A percentile compares a stretch with the other conserved stretches of the same genome.
phyloP scores from a whole-genome alignment of 495 filamentous ascomycete genomes.

The Trichoderma parareesei region DNA sequence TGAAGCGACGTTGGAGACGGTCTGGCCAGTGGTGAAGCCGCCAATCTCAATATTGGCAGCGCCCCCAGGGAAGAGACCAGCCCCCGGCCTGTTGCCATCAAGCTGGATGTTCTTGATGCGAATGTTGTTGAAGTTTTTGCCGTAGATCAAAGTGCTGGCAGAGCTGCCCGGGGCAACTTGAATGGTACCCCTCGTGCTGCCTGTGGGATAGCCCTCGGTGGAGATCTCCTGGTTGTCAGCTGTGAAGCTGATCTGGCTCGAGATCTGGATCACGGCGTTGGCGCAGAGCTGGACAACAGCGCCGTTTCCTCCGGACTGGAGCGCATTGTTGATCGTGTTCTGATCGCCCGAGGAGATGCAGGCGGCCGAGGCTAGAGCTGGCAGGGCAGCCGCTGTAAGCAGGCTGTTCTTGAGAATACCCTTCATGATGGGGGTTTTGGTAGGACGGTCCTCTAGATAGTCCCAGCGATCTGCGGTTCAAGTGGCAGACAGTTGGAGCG shows the following conservation, averaged over 20 bases:
- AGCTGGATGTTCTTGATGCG: slow-evolving; percentile 16
- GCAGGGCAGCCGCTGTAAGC: slow-evolving; percentile 8
- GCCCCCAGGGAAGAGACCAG: slow-evolving; percentile 7
- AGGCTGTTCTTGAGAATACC: slow-evolving; percentile 13
- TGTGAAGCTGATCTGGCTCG: slow-evolving; percentile 15
- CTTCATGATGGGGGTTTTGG: not conserved
- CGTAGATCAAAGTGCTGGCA: slow-evolving; percentile 15
- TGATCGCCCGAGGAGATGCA: slow-evolving; percentile 17
- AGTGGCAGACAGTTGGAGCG: not conserved
- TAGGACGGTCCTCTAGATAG: not conserved
- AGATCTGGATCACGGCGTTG: slow-evolving; percentile 15
- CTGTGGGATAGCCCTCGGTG: slow-evolving; percentile 18
- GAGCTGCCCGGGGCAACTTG: slow-evolving; percentile 10
- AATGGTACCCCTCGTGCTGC: not conserved
- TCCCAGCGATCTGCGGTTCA: not conserved
- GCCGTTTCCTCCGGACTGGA: slow-evolving; percentile 12
- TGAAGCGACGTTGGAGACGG: slow-evolving; percentile 15
- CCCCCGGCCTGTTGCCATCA: slow-evolving; percentile 14
- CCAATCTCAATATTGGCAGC: not conserved
- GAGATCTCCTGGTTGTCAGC: slow-evolving; percentile 18
- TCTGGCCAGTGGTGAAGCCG: slow-evolving; percentile 10
- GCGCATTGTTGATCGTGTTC: slow-evolving; percentile 16
- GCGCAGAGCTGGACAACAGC: slow-evolving; percentile 16
- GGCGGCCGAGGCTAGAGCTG: slow-evolving; percentile 7
- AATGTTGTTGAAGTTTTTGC: slow-evolving; percentile 10